Conservation (phyloP, 257 asterid genomes). For the Plantago ovata region DNA sequence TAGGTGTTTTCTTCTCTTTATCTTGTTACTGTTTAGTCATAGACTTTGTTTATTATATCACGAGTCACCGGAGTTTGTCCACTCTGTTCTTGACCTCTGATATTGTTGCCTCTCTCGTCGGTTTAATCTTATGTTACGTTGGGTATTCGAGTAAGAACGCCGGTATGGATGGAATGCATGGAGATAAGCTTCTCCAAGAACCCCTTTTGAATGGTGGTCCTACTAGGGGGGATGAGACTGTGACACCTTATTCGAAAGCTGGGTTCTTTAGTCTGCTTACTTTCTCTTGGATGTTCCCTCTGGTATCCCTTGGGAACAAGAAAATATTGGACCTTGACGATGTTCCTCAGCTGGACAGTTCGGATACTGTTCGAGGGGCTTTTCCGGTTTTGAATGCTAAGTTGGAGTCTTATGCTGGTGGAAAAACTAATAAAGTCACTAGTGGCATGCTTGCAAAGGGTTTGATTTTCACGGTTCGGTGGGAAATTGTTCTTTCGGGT, state of each 20-base stretch:
- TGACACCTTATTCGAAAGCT: slow-evolving; percentile 73
- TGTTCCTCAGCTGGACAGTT: slow-evolving; percentile 65
- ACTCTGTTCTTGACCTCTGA: slow-evolving; percentile 65
- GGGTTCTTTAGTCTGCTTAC: slow-evolving; percentile 52
- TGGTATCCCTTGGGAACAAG: slow-evolving; percentile 60
- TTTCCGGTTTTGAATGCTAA: slow-evolving; percentile 47
- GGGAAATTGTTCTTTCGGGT: slow-evolving; percentile 48
- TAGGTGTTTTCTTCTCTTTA: slow-evolving; percentile 49
- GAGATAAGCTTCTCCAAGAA: slow-evolving; percentile 38
- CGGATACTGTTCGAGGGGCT: slow-evolving; percentile 55
- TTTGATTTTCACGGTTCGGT: slow-evolving; percentile 47
- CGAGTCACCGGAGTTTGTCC: slow-evolving; percentile 34
- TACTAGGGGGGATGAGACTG: slow-evolving; percentile 51
- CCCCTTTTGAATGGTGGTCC: slow-evolving; percentile 56
- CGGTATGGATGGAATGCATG: slow-evolving; percentile 17
- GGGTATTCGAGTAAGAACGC: slow-evolving; percentile 38
- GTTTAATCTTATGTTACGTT: slow-evolving; percentile 45
- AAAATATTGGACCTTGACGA: slow-evolving; percentile 78
- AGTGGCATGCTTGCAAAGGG: slow-evolving; percentile 71
- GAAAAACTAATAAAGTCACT: slow-evolving; percentile 39
- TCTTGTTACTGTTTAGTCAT: slow-evolving; percentile 62
- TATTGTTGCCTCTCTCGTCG: slow-evolving; percentile 35
- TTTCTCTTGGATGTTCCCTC: slow-evolving; percentile 75
- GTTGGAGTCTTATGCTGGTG: slow-evolving; percentile 36
- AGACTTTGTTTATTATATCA: slow-evolving; percentile 47